phyloP scores from a whole-genome alignment of 345 rosid species.

The Eucalyptus globulus region DNA sequence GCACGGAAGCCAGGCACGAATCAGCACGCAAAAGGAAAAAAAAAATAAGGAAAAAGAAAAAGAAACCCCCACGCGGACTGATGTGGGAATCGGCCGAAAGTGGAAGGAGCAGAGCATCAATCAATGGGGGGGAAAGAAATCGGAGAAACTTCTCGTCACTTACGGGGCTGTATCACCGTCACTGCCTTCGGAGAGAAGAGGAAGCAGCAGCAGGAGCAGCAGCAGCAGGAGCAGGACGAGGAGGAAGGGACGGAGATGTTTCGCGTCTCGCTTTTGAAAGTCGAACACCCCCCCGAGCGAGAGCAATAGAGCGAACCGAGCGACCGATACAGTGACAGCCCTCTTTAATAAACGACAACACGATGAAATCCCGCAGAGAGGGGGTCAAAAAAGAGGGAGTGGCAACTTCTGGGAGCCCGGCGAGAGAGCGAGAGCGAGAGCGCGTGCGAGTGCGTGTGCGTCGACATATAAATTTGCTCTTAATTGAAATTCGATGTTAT shows the following conservation, averaged over 20 bases:
- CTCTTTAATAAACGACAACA: neutral
- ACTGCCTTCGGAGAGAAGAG: neutral
- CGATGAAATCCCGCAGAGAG: neutral
- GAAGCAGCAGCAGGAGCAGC: neutral
- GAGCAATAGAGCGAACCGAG: neutral
- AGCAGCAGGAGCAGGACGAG: neutral
- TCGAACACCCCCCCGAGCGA: neutral
- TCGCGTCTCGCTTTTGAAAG: neutral
- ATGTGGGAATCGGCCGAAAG: neutral
- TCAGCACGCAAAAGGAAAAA: neutral
- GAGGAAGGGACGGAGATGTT: neutral
- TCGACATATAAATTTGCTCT: neutral
- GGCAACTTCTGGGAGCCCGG: neutral
- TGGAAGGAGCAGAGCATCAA: neutral
- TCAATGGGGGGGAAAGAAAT: neutral
- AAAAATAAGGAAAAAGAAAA: neutral
- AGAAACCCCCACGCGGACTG: neutral
- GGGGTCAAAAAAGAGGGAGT: neutral
- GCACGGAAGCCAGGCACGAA: neutral
- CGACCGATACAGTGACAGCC: neutral
- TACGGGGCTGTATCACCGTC: neutral
- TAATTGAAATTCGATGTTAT: neutral
- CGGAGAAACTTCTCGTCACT: neutral
- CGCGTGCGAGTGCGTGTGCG: neutral
- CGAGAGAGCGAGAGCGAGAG: neutral